Percentiles rank a stretch among this genome's conserved stretches.
phyloP scores from a whole-genome alignment of 2,329 filamentous ascomycete genomes.

The Pyrenophora graminea region DNA sequence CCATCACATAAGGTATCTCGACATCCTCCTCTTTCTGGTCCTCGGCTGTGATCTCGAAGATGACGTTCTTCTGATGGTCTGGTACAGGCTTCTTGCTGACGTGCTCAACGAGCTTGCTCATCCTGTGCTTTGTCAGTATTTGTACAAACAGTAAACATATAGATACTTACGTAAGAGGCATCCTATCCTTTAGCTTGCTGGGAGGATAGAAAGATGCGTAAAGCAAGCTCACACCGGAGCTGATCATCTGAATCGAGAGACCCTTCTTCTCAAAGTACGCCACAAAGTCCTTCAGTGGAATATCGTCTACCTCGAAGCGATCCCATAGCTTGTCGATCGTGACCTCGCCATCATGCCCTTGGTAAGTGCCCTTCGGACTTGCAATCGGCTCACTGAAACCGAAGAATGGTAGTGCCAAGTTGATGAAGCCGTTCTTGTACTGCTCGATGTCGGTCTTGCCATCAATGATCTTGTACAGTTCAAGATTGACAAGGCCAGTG shows the following conservation, averaged over 20 bases:
- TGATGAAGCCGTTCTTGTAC: conserved; percentile 99
- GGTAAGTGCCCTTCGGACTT: conserved; percentile 89
- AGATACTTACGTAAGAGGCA: conserved; percentile 65
- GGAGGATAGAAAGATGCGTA: conserved; percentile 92
- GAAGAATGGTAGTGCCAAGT: conserved; percentile 94
- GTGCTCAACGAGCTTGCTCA: conserved; percentile 84
- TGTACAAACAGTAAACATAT: neutral
- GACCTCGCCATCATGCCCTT: conserved; percentile 75
- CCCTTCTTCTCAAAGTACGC: conserved; percentile 79
- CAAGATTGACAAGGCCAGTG: conserved; percentile 87
- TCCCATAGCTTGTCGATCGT: conserved; percentile 97
- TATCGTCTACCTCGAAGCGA: conserved; percentile 86
- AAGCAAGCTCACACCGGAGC: conserved; percentile 92
- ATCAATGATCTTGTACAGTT: conserved; percentile 95
- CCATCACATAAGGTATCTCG: conserved; percentile 94
- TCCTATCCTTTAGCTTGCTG: conserved; percentile 80
- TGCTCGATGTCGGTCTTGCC: conserved; percentile 96
- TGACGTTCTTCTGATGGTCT: conserved; percentile 89
- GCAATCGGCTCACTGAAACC: conserved; percentile 97
- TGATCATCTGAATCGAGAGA: conserved; percentile 86
- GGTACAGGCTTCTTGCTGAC: conserved; percentile 93
- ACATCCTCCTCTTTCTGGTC: conserved; percentile 90
- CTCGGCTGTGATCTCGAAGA: conserved; percentile 92
- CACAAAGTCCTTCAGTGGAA: conserved; percentile 83
- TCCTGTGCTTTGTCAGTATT: conserved; percentile 56